Evolutionary conservation across 2,329 filamentous ascomycete genomes (phyloP), one percentile per base, ranked within the genome.

Genomic region (Hypoxylon sp.): DNA sequence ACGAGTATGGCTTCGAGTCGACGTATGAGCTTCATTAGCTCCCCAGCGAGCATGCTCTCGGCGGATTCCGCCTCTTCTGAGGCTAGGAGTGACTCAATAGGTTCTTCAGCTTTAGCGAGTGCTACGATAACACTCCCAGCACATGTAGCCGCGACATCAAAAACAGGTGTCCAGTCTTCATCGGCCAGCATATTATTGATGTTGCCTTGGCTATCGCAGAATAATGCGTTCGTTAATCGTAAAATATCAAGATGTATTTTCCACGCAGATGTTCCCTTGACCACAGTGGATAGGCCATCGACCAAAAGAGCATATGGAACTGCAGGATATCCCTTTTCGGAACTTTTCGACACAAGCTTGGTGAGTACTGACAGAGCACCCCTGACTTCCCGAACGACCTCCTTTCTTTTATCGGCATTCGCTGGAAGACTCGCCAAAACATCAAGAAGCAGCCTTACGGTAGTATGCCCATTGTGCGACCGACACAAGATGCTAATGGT

Each of bases 401-500:
- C 84, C 61, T 85, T 87, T 61, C 83, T 83, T 66, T 82, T 82
- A 59, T 80, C 76, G n/a, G 80, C 81, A 43, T 83, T 81, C 0
- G 75, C 67, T 1, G 82, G 79, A 38, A 85, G 82, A 58, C 84
- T 83, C 45, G 84, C 84, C 23, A 91, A 79, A 11, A 90, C 86
- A 60, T 90, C 86, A 32, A 93, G 82, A 21, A 93, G 79, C 23
- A 90, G 86, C 60, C 88, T 85, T 49, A 93, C 85, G 1, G 90
- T 90, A 36, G 87, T 87, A 68, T 92, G 90, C 19, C 91, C 91
- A 69, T 93, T 88, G 75, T 93, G 91, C 1, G 91, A 93, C 73
- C 85, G 89, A 81, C 90, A 90, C 0, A 94, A 82, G 69, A 93
- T 91, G 74, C 86, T 85, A 32, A 94, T 82, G 0, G 89, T 90